These are phyloP conservation scores for Tilletiopsis washingtonensis DNA, from an alignment of 1,284 basidiomycete species.

Conservation along the genomic window DNA sequence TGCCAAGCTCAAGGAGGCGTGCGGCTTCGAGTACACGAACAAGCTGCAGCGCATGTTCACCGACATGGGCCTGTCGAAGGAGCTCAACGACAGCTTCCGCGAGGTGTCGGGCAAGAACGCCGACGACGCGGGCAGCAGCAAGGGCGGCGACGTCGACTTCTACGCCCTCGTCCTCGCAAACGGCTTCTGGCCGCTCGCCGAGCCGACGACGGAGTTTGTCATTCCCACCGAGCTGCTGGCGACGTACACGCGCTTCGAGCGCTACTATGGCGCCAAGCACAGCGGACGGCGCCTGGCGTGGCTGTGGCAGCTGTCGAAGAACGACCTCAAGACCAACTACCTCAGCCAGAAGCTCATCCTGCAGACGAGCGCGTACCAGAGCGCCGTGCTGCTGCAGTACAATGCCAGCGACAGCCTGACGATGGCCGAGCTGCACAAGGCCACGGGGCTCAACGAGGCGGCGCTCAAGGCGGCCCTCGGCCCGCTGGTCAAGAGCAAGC, in stretches of 20 bases:
- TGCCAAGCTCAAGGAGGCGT: conserved; percentile 93
- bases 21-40: conserved; percentile 97
- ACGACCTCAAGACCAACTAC: conserved; percentile 88
- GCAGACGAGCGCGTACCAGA: conserved; percentile 91
- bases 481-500: conserved; percentile 78
- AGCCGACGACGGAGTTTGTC: conserved; percentile 73
- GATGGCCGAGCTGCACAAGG: conserved; percentile 68
- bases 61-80: conserved; percentile 91
- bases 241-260: conserved; percentile 83
- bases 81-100: conserved; percentile 92
- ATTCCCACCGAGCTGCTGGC: conserved; percentile 79
- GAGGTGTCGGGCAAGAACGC: conserved; percentile 81
- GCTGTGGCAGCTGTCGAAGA: conserved; percentile 96
- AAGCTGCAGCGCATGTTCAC: conserved; percentile 98
- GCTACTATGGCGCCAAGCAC: conserved; percentile 89
- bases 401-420: conserved; percentile 76
- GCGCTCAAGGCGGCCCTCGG: conserved; percentile 74
- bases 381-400: conserved; percentile 87
- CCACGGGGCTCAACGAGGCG: conserved; percentile 76
- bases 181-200: conserved; percentile 89
- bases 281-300: conserved; percentile 91
- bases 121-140: conserved; percentile 28
- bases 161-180: conserved; percentile 88
- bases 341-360: conserved; percentile 89
- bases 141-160: conserved; percentile 62